Conservation (phyloP, 768 basidiomycete genomes). For the Pisolithus tinctorius region DNA sequence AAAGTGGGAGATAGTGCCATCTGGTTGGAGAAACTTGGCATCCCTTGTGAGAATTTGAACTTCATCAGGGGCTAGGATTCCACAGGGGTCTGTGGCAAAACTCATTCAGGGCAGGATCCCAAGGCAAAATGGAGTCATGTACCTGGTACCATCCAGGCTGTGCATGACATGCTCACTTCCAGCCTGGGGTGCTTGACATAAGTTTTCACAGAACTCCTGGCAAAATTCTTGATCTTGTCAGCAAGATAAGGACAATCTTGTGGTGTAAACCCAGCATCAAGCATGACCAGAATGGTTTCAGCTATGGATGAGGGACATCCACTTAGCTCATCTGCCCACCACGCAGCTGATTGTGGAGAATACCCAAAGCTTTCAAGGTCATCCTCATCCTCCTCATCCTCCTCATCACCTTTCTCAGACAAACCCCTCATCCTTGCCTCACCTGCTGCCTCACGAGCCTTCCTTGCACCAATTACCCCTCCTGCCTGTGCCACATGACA, state of each 20-base stretch:
- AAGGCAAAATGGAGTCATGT: not conserved
- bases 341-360: slow-evolving; percentile 46
- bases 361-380: slow-evolving; percentile 16
- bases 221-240: slow-evolving; percentile 46
- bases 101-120: not conserved
- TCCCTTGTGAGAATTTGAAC: slow-evolving; percentile 50
- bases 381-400: slow-evolving; percentile 34
- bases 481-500: slow-evolving; percentile 31
- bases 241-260: slow-evolving; percentile 40
- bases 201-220: slow-evolving; percentile 37
- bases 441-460: slow-evolving; percentile 27
- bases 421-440: slow-evolving; percentile 38
- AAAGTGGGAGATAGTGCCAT: slow-evolving; percentile 43
- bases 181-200: slow-evolving; percentile 40
- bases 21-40: slow-evolving; percentile 32
- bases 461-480: slow-evolving; percentile 34
- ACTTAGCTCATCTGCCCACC: slow-evolving; percentile 64
- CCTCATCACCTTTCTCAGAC: slow-evolving; percentile 33
- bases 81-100: slow-evolving; percentile 39
- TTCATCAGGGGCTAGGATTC: slow-evolving; percentile 46
- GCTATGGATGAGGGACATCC: slow-evolving; percentile 54
- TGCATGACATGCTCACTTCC: slow-evolving; percentile 49
- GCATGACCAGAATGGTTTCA: slow-evolving; percentile 50
- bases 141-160: slow-evolving; percentile 61
- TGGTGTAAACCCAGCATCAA: slow-evolving; percentile 57